Percentiles rank a stretch among this genome's conserved stretches.
Conservation (phyloP, 345 rosid species). For the Aquilaria yunnanensis region DNA sequence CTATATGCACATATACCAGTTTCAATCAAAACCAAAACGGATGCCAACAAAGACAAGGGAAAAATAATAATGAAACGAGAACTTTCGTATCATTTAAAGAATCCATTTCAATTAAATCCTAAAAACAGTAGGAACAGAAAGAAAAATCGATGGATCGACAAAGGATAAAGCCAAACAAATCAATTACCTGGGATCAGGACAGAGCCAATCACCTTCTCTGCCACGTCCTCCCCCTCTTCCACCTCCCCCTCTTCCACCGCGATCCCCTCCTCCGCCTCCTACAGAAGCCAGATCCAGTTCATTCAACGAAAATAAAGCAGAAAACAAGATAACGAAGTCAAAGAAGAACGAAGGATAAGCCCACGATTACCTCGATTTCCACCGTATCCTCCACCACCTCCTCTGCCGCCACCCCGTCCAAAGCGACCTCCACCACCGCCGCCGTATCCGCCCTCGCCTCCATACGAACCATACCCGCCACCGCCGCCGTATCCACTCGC, state of each 20-base stretch:
- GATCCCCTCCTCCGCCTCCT: slow-evolving; percentile 52
- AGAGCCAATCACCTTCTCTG: slow-evolving; percentile 94
- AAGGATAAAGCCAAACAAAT: not conserved
- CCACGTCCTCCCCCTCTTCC: slow-evolving; percentile 61
- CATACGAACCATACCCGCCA: slow-evolving; percentile 36
- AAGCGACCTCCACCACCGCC: slow-evolving; percentile 34
- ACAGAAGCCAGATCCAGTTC: slow-evolving; percentile 1
- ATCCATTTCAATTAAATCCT: not conserved
- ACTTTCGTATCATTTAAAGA: not conserved
- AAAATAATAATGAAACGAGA: no score
- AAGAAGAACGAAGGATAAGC: not conserved
- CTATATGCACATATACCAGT: slow-evolving; percentile 48
- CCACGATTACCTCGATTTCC: slow-evolving; percentile 43
- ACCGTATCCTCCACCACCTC: slow-evolving; percentile 53
- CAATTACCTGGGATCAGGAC: slow-evolving; percentile 77
- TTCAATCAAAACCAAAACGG: slow-evolving; percentile 11
- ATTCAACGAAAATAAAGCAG: slow-evolving; percentile 1
- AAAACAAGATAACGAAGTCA: not conserved
- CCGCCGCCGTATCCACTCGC: slow-evolving; percentile 24
- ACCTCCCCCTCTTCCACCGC: slow-evolving; percentile 64
- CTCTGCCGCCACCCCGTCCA: slow-evolving; percentile 38
- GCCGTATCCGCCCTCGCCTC: slow-evolving; percentile 26
- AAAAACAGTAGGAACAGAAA: not conserved
- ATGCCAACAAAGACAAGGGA: not conserved
- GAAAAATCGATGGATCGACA: slow-evolving; percentile 5